These are phyloP conservation scores for Hysterangium stoloniferum DNA, from an alignment of 768 basidiomycete species.

Conservation along the genomic window DNA sequence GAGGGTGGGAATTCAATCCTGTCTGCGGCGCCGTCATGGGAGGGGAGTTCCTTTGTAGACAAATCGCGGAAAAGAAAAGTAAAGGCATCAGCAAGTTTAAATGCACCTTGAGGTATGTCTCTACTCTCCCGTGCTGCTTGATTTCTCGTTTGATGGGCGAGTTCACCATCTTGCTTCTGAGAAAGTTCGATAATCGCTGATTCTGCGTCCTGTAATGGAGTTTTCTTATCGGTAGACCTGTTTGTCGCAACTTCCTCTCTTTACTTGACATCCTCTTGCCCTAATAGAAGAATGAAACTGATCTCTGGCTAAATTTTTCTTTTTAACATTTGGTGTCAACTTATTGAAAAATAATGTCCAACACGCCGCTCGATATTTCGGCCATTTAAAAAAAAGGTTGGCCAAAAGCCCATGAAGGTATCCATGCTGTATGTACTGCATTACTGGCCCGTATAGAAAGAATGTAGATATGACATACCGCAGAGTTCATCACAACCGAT, in stretches of 20 bases:
- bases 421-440: constrained; percentile 19
- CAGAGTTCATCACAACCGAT: constrained; percentile 18
- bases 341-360: background rate
- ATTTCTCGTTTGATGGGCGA: constrained; percentile 14
- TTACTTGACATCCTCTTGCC: constrained; percentile 14
- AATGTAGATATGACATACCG: constrained; percentile 10
- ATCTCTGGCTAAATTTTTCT: constrained; percentile 23
- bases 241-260: constrained; percentile 1
- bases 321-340: background rate
- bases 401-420: constrained; percentile 26
- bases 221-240: background rate
- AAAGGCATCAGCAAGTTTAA: background rate
- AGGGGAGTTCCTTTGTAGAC: background rate
- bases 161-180: constrained; percentile 14
- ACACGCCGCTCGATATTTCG: constrained; percentile 17
- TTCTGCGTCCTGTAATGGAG: background rate
- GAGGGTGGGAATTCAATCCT: background rate
- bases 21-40: too few species aligned
- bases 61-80: too few species aligned
- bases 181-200: constrained; percentile 14
- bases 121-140: constrained; percentile 1
- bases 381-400: constrained; percentile 22
- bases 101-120: background rate
- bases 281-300: constrained; percentile 22
- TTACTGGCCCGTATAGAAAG: background rate